Evolutionary conservation across 1,139 yeast species (phyloP).

Genomic region (Zygosaccharomyces pseudobailii): DNA sequence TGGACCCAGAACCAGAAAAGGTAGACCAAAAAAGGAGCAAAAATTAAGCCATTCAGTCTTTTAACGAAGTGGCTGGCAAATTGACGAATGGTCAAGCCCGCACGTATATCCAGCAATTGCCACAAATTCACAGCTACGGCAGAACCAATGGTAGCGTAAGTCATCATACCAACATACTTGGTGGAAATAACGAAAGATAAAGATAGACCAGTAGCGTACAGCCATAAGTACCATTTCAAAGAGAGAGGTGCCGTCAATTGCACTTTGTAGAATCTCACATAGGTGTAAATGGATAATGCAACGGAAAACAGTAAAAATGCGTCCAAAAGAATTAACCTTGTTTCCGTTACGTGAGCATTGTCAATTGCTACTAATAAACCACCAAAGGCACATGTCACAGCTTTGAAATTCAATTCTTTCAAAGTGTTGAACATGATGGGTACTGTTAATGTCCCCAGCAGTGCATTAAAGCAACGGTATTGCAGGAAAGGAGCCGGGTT

Average conservation of each 20-base stretch:
- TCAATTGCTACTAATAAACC: slow-evolving; percentile 79
- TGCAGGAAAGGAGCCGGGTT: slow-evolving; percentile 87
- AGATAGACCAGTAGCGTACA: slow-evolving; percentile 73
- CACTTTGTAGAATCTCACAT: slow-evolving; percentile 72
- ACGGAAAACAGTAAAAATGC: slow-evolving; percentile 81
- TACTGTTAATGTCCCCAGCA: slow-evolving; percentile 75
- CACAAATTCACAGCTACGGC: slow-evolving; percentile 86
- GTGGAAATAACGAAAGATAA: slow-evolving; percentile 89
- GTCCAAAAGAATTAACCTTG: slow-evolving; percentile 84
- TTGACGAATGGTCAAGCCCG: slow-evolving; percentile 58
- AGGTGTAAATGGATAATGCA: slow-evolving; percentile 71
- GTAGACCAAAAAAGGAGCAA: slow-evolving; percentile 77
- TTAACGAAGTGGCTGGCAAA: slow-evolving; percentile 70
- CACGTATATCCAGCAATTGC: slow-evolving; percentile 69
- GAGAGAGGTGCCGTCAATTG: slow-evolving; percentile 61
- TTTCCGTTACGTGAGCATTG: slow-evolving; percentile 88
- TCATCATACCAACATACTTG: slow-evolving; percentile 91
- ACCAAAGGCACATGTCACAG: slow-evolving; percentile 76
- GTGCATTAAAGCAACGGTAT: slow-evolving; percentile 75
- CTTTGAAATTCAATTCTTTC: slow-evolving; percentile 76
- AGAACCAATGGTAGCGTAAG: slow-evolving; percentile 78
- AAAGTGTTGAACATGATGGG: slow-evolving; percentile 78
- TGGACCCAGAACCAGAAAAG: slow-evolving; percentile 93
- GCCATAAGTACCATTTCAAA: slow-evolving; percentile 82
- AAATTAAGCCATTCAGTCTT: slow-evolving; percentile 65